A percentile compares a stretch with the other conserved stretches of the same genome.
These are phyloP conservation scores for Annulohypoxylon maeteangense DNA, from an alignment of 495 filamentous ascomycete genomes.

Conservation along the genomic window DNA sequence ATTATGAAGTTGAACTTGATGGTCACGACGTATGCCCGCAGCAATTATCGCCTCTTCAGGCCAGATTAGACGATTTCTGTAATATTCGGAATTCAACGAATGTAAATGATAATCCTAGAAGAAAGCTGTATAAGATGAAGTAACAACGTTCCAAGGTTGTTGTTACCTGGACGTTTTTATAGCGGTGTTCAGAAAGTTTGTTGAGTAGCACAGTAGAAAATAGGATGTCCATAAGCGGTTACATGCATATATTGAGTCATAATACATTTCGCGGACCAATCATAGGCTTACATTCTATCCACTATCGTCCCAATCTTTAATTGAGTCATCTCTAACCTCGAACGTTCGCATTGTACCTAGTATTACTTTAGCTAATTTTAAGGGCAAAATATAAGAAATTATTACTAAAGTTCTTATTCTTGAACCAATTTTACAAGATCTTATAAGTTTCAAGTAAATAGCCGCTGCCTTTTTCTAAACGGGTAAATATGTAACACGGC, in stretches of 20 bases:
- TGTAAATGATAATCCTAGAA: not conserved
- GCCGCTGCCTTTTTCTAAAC: no score
- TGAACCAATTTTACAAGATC: no score
- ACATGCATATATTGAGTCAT: not conserved
- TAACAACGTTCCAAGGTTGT: not conserved
- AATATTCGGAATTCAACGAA: not conserved
- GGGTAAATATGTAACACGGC: no score
- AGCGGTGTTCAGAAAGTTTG: not conserved
- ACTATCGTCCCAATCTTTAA: not conserved
- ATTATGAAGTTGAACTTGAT: slow-evolving; percentile 1
- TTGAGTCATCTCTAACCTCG: not conserved
- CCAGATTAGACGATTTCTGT: not conserved
- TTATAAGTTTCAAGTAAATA: no score
- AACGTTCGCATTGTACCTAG: not conserved
- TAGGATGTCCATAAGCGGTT: not conserved
- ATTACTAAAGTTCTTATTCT: no score
- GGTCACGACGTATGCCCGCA: slow-evolving; percentile 23
- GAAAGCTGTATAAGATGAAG: not conserved
- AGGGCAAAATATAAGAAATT: no score
- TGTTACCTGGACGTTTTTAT: not conserved
- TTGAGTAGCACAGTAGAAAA: not conserved
- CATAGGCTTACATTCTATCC: not conserved
- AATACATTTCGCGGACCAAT: not conserved
- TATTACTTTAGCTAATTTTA: no score
- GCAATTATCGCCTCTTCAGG: not conserved